Percentiles rank a stretch among this genome's conserved stretches.
Evolutionary conservation across 2,329 filamentous ascomycete genomes (phyloP).

Genomic region (Tolypocladium cylindrosporum): DNA sequence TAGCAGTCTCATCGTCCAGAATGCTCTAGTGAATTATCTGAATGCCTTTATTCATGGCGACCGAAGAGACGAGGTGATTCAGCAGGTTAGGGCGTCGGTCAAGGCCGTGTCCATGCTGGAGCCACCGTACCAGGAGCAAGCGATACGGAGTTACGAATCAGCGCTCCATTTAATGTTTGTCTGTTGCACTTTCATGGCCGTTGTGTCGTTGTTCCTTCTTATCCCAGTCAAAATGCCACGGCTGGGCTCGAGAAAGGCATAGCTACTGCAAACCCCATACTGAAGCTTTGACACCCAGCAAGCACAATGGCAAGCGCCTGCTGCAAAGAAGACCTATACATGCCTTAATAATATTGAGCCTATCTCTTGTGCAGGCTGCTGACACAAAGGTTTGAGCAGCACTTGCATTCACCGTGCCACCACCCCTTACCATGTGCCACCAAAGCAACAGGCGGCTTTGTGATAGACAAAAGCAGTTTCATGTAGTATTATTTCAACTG

Average conservation of each 20-base stretch:
- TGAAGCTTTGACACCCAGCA: too few species aligned
- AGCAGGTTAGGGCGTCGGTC: slow-evolving; percentile 41
- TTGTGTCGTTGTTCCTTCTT: slow-evolving; percentile 36
- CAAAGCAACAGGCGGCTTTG: too few species aligned
- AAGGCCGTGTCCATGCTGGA: slow-evolving; percentile 38
- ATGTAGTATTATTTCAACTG: too few species aligned
- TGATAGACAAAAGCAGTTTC: too few species aligned
- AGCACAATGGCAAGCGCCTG: too few species aligned
- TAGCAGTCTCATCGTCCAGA: slow-evolving; percentile 65
- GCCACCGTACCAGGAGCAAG: slow-evolving; percentile 38
- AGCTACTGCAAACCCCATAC: too few species aligned
- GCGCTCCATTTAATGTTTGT: slow-evolving; percentile 38
- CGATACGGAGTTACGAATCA: slow-evolving; percentile 44
- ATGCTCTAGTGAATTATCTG: slow-evolving; percentile 54
- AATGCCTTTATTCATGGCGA: slow-evolving; percentile 45
- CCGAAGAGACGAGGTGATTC: slow-evolving; percentile 44
- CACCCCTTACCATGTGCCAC: too few species aligned
- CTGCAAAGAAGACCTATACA: too few species aligned
- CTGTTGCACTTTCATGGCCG: slow-evolving; percentile 32
- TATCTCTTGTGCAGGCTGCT: too few species aligned
- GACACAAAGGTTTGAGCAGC: too few species aligned
- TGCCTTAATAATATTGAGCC: too few species aligned
- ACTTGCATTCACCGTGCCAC: too few species aligned
- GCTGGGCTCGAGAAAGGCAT: slow-evolving; percentile 30
- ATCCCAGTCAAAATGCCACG: slow-evolving; percentile 43